phyloP scores from a whole-genome alignment of 176 grass and related monocot species.

The Elaeis guineensis region DNA sequence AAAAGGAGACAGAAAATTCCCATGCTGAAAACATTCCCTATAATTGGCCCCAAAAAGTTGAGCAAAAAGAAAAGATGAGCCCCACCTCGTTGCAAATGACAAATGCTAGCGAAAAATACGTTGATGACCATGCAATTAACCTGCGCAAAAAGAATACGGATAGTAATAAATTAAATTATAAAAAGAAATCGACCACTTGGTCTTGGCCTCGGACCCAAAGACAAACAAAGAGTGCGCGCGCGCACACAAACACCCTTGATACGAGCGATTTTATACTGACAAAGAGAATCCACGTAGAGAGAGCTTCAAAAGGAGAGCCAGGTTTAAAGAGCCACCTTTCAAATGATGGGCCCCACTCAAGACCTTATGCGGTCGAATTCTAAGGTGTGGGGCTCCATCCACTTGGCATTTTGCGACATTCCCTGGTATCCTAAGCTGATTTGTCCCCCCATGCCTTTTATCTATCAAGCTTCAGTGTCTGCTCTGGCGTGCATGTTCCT shows the following conservation, averaged over 20 bases:
- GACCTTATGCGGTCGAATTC: background rate
- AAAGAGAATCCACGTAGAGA: constrained; percentile 22
- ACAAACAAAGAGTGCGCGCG: background rate
- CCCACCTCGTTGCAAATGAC: background rate
- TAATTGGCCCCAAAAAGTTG: background rate
- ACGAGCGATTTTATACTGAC: constrained; percentile 33
- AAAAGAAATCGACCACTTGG: background rate
- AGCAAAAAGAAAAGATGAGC: background rate
- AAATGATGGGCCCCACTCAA: background rate
- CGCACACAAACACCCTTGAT: constrained; percentile 11
- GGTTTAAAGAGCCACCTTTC: background rate
- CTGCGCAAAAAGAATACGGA: background rate
- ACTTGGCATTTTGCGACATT: constrained; percentile 14
- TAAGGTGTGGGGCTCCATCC: constrained; percentile 5
- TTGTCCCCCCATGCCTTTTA: constrained; percentile 22
- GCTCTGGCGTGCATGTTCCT: background rate
- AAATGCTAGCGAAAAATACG: background rate
- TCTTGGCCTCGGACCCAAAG: constrained; percentile 2
- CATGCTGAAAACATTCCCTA: constrained; percentile 1
- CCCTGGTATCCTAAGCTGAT: constrained; percentile 29
- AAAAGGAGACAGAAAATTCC: background rate
- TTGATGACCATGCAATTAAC: background rate
- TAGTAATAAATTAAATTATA: background rate
- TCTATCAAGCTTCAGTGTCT: constrained; percentile 6
- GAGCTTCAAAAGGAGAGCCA: constrained; percentile 26